Percentiles rank a stretch among this genome's conserved stretches.
Conservation (phyloP, 257 asterid genomes). For the Coffea eugenioides region DNA sequence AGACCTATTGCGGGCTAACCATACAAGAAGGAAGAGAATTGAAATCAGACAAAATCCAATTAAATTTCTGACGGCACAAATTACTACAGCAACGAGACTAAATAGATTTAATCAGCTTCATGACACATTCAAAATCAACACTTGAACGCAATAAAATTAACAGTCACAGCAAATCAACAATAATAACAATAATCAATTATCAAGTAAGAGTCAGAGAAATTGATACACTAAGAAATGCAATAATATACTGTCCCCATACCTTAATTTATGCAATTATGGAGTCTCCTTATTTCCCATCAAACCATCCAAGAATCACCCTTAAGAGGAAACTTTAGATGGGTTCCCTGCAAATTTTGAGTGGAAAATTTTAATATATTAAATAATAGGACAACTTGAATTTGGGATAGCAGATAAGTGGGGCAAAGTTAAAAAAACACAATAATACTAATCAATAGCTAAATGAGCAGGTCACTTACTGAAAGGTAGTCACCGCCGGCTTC, state of each 20-base stretch:
- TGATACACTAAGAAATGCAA: no score
- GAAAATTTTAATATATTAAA: not conserved
- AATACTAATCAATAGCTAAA: not conserved
- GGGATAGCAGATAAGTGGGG: no score
- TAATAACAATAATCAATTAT: no score
- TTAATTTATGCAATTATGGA: not conserved
- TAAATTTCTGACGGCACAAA: not conserved
- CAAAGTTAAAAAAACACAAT: not conserved
- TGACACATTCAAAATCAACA: not conserved
- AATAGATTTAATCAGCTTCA: not conserved
- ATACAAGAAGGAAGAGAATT: not conserved
- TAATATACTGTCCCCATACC: no score
- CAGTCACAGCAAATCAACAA: no score
- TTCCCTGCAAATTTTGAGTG: not conserved
- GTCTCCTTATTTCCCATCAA: not conserved
- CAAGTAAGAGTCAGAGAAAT: no score
- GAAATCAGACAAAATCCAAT: not conserved
- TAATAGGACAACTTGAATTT: not conserved
- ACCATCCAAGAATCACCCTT: not conserved
- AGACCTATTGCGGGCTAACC: not conserved
- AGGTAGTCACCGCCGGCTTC: not conserved
- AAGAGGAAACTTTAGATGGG: not conserved
- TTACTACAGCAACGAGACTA: not conserved
- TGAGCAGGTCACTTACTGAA: not conserved
- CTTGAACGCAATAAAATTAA: not conserved